Evolutionary conservation across 352 stramenopile species (phyloP), one percentile per base, ranked within the genome.

Genomic region (Blastocystis sp.): DNA sequence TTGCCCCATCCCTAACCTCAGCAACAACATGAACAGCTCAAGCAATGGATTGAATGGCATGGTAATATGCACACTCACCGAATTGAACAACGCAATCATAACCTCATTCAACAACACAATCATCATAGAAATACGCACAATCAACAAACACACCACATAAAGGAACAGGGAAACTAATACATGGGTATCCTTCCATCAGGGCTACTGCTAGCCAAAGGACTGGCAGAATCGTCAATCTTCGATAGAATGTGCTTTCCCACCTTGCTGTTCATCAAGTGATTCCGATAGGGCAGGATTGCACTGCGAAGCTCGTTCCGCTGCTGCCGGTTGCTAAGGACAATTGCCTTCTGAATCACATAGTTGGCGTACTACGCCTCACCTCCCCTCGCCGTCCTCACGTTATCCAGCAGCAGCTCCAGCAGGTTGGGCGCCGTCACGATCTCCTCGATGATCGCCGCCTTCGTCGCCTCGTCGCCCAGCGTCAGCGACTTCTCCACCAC

Each of bases 401-500:
- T 11, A 48, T 84, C 74, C 11, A 67, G 40, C n/a, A 84, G 38
- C 38, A 84, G n/a, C 1, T 38, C 40, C 5, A 48, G 74, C 1
- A 84, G 28, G 14, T 52, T 28, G 3, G 21, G 23, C 67, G 56
- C 28, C 17, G 65, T 52, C 11, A 84, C 21, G n/a, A 95, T 89
- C 89, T 96, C 93, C 9, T 93, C 86, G 45, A 96, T 89, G 81
- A 95, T 95, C 48, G 90, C 89, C 71, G 94, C 92, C 17, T 92
- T 91, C 17, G 94, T 89, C 60, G 89, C 81, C 81, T 94, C 91
- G 3, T 91, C 92, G 0, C 94, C 96, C 86, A 97, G 95, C 90
- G 98, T 95, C 34, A 98, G 91, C 81, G 95, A 98, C 90, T 98
- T 98, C 88, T 99, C 96, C 89, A 99, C 97, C 40, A 98, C 96